Percentiles rank a stretch among this genome's conserved stretches.
Conservation (phyloP, 2,329 filamentous ascomycete species). For the Scleromitrula shiraiana region DNA sequence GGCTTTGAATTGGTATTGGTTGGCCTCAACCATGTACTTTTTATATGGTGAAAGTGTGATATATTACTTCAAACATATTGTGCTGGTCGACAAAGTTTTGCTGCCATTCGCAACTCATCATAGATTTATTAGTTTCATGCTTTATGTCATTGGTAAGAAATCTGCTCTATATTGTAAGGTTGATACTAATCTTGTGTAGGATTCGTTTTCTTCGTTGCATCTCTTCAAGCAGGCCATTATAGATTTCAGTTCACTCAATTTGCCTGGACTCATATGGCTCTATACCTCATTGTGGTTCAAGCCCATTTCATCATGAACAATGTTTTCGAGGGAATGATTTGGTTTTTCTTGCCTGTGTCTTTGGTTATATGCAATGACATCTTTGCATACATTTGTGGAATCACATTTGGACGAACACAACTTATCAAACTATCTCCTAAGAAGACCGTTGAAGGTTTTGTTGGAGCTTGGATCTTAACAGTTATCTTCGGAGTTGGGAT, state of each 20-base stretch:
- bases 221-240: conserved; percentile 91
- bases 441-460: conserved; percentile 97
- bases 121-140: conserved; percentile 95
- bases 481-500: conserved; percentile 75
- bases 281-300: conserved; percentile 95
- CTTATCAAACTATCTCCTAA: conserved; percentile 97
- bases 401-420: conserved; percentile 92
- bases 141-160: conserved; percentile 84
- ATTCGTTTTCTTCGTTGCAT: conserved; percentile 96
- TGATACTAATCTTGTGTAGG: conserved; percentile 45
- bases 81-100: conserved; percentile 87
- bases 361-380: conserved; percentile 99
- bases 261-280: conserved; percentile 98
- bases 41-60: conserved; percentile 98
- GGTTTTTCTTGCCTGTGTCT: conserved; percentile 94
- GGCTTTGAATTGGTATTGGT: conserved; percentile 97
- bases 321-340: conserved; percentile 98
- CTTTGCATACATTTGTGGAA: conserved; percentile 94
- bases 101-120: conserved; percentile 94
- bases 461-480: conserved; percentile 94
- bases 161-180: background rate
- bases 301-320: conserved; percentile 99
- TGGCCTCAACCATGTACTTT: conserved; percentile 99
- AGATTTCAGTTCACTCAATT: conserved; percentile 99
- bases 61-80: conserved; percentile 99